Evolutionary conservation across 2,329 filamentous ascomycete species (phyloP).

Genomic region (Stromatinia cepivora): DNA sequence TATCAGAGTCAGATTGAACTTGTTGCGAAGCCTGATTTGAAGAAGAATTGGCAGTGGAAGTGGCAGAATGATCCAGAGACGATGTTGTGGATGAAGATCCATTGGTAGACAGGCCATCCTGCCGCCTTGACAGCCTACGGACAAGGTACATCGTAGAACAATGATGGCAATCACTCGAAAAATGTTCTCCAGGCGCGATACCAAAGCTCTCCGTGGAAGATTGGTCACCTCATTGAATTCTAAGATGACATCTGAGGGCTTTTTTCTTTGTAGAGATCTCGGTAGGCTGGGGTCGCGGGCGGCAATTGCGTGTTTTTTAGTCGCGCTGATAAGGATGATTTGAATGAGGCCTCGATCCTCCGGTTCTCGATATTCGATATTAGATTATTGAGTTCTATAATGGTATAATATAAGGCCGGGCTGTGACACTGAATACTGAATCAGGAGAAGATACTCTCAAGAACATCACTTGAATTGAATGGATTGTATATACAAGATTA

Average conservation of each 20-base stretch:
- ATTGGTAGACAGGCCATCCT: slow-evolving; percentile 14
- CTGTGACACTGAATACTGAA: not conserved
- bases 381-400: not conserved
- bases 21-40: not conserved
- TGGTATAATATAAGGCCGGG: not conserved
- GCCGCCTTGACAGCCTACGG: slow-evolving; percentile 18
- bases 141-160: slow-evolving; percentile 19
- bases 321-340: slow-evolving; percentile 16
- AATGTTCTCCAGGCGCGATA: slow-evolving; percentile 5
- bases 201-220: slow-evolving; percentile 15
- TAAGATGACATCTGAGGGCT: slow-evolving; percentile 16
- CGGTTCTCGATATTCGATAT: not conserved
- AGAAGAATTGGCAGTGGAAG: not conserved
- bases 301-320: slow-evolving; percentile 18
- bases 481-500: not conserved
- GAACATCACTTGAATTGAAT: not conserved
- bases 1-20: not conserved
- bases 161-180: slow-evolving; percentile 5
- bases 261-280: not conserved
- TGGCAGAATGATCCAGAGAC: not conserved
- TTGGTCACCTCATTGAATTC: slow-evolving; percentile 22
- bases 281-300: slow-evolving; percentile 9
- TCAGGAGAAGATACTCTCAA: not conserved
- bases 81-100: slow-evolving; percentile 14
- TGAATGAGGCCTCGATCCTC: not conserved